Conservation (phyloP, 2,329 filamentous ascomycete genomes). For the Ceratocystis alfenasii region DNA sequence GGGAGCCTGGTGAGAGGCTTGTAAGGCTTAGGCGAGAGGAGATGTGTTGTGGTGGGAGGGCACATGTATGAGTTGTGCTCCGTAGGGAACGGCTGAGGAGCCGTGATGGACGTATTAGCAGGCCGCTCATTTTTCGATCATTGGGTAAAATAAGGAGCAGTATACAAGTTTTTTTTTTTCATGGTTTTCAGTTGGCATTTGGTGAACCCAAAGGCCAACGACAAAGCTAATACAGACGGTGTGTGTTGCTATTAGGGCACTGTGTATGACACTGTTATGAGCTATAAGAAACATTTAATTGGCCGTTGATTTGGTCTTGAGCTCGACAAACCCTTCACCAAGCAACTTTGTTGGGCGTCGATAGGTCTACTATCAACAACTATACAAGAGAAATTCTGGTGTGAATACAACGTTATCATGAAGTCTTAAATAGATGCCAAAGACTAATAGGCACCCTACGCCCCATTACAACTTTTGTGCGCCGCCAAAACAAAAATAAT, state of each 20-base stretch:
- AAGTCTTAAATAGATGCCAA: slow-evolving; percentile 3
- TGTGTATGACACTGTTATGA: not conserved
- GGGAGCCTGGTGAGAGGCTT: not conserved
- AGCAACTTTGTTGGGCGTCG: slow-evolving; percentile 29
- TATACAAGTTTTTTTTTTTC: not conserved
- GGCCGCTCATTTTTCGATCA: not conserved
- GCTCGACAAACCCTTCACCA: not conserved
- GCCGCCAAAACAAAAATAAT: slow-evolving; percentile 8
- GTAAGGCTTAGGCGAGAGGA: not conserved
- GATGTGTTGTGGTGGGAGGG: not conserved
- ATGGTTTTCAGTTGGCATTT: not conserved
- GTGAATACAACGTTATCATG: slow-evolving; percentile 12
- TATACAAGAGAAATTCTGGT: slow-evolving; percentile 32
- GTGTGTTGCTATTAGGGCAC: not conserved
- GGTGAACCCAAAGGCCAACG: not conserved
- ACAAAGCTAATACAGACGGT: not conserved
- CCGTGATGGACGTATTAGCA: not conserved
- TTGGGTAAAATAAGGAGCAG: no score
- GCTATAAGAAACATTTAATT: no score
- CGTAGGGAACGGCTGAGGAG: not conserved
- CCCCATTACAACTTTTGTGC: slow-evolving; percentile 26
- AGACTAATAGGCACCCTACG: slow-evolving; percentile 23
- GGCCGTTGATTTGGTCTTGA: not conserved
- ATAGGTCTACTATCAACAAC: slow-evolving; percentile 33
- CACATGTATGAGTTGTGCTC: not conserved